Percentiles rank a stretch among this genome's conserved stretches.
phyloP scores from a whole-genome alignment of 2,329 filamentous ascomycete genomes.

The Alternaria viburni region DNA sequence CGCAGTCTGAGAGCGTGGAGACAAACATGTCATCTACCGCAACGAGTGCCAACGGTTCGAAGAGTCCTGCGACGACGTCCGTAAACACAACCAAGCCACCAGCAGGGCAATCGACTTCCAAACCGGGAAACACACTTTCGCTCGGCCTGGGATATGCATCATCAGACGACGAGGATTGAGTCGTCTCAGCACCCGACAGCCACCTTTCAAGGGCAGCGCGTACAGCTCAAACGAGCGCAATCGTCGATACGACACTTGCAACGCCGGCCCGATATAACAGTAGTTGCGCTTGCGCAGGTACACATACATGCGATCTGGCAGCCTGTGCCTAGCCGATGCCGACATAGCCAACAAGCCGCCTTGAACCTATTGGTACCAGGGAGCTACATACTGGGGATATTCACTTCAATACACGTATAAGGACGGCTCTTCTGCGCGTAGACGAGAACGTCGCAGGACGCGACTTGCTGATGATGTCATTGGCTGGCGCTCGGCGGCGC shows the following conservation, averaged over 20 bases:
- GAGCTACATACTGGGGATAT: not conserved
- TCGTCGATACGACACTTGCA: not conserved
- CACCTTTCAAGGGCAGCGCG: not conserved
- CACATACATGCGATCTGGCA: not conserved
- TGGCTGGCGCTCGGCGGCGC: slow-evolving; percentile 9
- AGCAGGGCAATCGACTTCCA: slow-evolving; percentile 22
- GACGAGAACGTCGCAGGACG: not conserved
- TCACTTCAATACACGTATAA: not conserved
- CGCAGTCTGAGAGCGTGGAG: not conserved
- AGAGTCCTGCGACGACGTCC: not conserved
- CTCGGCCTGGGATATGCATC: slow-evolving; percentile 52
- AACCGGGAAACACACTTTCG: slow-evolving; percentile 22
- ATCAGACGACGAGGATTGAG: slow-evolving; percentile 51
- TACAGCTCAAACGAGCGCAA: not conserved
- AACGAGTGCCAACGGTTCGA: not conserved
- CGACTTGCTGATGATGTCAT: slow-evolving; percentile 5
- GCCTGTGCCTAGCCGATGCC: not conserved
- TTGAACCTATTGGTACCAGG: not conserved
- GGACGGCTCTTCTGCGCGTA: not conserved
- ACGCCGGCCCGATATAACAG: not conserved
- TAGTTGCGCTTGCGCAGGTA: not conserved
- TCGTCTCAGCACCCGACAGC: too few relatives aligned
- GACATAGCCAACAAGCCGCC: not conserved
- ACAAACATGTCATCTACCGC: not conserved
- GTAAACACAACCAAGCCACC: slow-evolving; percentile 1